A percentile compares a stretch with the other conserved stretches of the same genome.
Conservation (phyloP, 345 rosid species). For the Odontarrhena argentea region DNA sequence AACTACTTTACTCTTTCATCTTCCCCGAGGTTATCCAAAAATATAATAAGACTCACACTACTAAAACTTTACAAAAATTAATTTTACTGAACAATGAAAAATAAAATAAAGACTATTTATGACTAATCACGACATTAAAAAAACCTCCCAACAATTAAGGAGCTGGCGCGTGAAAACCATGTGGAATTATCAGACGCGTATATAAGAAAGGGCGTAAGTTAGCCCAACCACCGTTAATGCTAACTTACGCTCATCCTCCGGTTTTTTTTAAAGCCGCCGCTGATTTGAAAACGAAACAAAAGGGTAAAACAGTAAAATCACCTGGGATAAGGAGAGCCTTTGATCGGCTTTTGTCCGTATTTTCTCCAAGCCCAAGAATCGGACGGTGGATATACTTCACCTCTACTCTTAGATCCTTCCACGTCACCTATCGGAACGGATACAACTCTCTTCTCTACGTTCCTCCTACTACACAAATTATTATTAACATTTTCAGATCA, state of each 20-base stretch:
- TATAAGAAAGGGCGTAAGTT: constrained; percentile 18
- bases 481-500: constrained; percentile 32
- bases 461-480: constrained; percentile 44
- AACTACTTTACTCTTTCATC: constrained; percentile 28
- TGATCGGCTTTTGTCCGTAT: constrained; percentile 85
- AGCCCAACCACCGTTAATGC: constrained; percentile 37
- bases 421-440: constrained; percentile 65
- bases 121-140: neutral
- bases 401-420: constrained; percentile 57
- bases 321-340: constrained; percentile 86
- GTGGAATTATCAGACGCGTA: neutral
- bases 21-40: constrained; percentile 27
- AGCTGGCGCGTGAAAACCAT: constrained; percentile 33
- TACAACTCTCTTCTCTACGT: constrained; percentile 62
- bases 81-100: neutral
- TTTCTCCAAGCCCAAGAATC: constrained; percentile 93
- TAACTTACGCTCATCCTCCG: constrained; percentile 28
- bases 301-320: constrained; percentile 36
- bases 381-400: constrained; percentile 67
- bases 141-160: neutral
- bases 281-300: neutral
- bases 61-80: constrained; percentile 7
- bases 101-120: neutral
- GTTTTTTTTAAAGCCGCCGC: constrained; percentile 24
- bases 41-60: neutral